Percentiles rank a stretch among this genome's conserved stretches.
phyloP scores from a whole-genome alignment of 129 eudicot species.

The Logfia minima region DNA sequence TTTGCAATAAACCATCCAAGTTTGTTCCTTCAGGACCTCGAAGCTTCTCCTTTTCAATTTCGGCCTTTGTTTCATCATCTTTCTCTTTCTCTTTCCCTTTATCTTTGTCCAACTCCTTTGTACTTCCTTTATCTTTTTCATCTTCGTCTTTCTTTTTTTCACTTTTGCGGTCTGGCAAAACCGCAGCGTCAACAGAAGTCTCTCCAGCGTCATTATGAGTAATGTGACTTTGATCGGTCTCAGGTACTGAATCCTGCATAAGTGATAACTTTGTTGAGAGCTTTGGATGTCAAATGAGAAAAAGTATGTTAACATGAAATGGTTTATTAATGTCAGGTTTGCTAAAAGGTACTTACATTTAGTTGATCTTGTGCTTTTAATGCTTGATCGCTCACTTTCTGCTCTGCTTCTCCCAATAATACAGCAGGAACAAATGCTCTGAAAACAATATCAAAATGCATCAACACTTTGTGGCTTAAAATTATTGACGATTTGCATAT shows the following conservation, averaged over 20 bases:
- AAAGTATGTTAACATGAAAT: not conserved
- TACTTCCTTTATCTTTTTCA: conserved; percentile 55
- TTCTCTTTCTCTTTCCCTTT: conserved; percentile 80
- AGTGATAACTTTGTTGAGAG: not conserved
- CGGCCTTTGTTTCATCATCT: conserved; percentile 61
- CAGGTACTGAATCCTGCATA: conserved; percentile 58
- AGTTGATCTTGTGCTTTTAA: conserved; percentile 64
- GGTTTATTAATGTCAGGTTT: not conserved
- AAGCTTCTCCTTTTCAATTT: conserved; percentile 76
- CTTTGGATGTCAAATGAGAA: conserved; percentile 10
- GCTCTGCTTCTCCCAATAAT: conserved; percentile 81
- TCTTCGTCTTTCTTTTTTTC: conserved; percentile 76
- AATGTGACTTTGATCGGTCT: conserved; percentile 59
- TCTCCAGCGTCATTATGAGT: conserved; percentile 53
- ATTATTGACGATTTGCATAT: conserved; percentile 6
- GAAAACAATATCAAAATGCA: conserved; percentile 31
- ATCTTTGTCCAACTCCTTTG: conserved; percentile 61
- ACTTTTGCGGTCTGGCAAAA: conserved; percentile 46
- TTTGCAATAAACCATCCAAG: conserved; percentile 80
- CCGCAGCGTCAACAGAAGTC: conserved; percentile 53
- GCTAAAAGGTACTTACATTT: conserved; percentile 46
- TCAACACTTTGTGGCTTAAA: not conserved
- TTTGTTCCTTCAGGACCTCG: conserved; percentile 94
- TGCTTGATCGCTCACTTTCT: conserved; percentile 73
- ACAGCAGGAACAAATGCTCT: conserved; percentile 99